Conservation (phyloP, 495 filamentous ascomycete species). For the Xylaria scruposa region DNA sequence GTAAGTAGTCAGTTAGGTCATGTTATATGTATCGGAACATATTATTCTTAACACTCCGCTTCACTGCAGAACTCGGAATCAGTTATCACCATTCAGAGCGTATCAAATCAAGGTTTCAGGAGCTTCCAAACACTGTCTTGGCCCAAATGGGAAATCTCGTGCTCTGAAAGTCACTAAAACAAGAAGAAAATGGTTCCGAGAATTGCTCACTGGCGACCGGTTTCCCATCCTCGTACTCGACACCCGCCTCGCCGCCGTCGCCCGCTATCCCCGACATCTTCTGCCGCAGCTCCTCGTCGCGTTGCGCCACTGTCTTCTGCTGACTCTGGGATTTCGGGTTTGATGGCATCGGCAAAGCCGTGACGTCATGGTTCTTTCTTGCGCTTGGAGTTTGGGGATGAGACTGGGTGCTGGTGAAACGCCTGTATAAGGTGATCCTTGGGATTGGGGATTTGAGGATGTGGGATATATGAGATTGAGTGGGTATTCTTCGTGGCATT, state of each 20-base stretch:
- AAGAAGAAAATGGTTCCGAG: too few species aligned
- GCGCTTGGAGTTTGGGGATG: neutral
- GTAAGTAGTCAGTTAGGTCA: neutral
- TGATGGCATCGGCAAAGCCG: neutral
- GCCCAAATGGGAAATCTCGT: too few species aligned
- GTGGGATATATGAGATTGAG: neutral
- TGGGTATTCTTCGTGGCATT: neutral
- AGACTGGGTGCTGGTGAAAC: constrained; percentile 7
- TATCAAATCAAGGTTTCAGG: too few species aligned
- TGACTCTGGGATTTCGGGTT: constrained; percentile 18
- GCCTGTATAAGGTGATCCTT: neutral
- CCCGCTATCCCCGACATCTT: constrained; percentile 74
- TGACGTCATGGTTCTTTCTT: constrained; percentile 10
- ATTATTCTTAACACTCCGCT: constrained; percentile 70
- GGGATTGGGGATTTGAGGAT: neutral
- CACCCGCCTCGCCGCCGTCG: constrained; percentile 76
- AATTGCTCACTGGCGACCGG: constrained; percentile 70
- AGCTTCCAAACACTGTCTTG: too few species aligned
- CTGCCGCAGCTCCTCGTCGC: constrained; percentile 70
- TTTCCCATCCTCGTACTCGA: constrained; percentile 80
- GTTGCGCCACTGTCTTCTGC: constrained; percentile 62
- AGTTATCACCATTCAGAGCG: too few species aligned
- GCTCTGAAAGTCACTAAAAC: too few species aligned
- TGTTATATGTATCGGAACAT: constrained; percentile 40
- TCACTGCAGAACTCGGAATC: too few species aligned